These are phyloP conservation scores for Carex cristatella DNA, from an alignment of 176 grass and related monocot genomes.

Conservation along the genomic window DNA sequence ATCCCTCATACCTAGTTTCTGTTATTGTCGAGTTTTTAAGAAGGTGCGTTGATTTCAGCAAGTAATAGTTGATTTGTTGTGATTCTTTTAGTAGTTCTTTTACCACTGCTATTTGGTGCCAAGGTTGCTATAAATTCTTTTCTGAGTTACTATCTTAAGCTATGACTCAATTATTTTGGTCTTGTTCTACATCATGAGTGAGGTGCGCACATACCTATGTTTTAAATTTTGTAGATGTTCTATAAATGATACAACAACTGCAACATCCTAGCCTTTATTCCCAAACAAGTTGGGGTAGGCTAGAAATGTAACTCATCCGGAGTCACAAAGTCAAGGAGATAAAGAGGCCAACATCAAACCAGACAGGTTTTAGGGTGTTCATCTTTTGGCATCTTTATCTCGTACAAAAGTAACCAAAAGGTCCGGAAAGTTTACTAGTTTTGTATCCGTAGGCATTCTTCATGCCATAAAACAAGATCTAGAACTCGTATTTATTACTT, in stretches of 20 bases:
- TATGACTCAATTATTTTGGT: neutral
- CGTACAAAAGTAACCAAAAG: neutral
- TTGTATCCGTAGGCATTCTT: neutral
- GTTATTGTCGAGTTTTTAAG: slow-evolving; percentile 71
- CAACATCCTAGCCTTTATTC: too few relatives aligned
- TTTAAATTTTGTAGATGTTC: neutral
- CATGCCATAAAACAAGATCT: neutral
- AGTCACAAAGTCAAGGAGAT: too few relatives aligned
- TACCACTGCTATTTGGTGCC: neutral
- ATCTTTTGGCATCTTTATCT: neutral
- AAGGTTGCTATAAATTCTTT: neutral
- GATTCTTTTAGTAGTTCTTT: neutral
- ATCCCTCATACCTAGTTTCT: slow-evolving; percentile 75
- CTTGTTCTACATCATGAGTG: neutral
- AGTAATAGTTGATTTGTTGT: slow-evolving; percentile 6
- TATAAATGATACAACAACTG: too few relatives aligned
- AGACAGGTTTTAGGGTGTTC: neutral
- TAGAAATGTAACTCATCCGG: too few relatives aligned
- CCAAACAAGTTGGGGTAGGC: too few relatives aligned
- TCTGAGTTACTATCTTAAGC: neutral
- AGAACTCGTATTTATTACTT: neutral
- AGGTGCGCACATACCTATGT: neutral
- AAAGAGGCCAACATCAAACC: neutral
- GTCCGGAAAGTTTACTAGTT: neutral
- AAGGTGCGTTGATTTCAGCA: slow-evolving; percentile 47